Percentiles rank a stretch among this genome's conserved stretches.
Evolutionary conservation across 1,284 basidiomycete genomes (phyloP).

Genomic region (Melampsora larici-populina): DNA sequence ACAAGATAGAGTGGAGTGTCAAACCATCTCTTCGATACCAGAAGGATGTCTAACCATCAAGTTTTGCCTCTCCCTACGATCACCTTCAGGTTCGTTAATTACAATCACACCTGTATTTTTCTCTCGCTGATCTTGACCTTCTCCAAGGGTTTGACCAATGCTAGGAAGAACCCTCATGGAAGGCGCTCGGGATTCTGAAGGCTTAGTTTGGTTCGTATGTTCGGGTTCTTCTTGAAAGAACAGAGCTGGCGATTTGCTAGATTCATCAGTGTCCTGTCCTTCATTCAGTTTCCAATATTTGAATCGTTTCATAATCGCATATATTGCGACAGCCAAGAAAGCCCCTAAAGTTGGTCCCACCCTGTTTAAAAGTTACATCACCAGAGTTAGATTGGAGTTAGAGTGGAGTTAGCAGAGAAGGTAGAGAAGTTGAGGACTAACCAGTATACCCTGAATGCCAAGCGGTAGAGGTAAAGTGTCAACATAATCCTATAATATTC

Average conservation of each 20-base stretch:
- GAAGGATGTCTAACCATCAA: too few relatives aligned
- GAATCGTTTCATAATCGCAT: slow-evolving; percentile 26
- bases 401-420: too few relatives aligned
- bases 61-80: too few relatives aligned
- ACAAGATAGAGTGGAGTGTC: too few relatives aligned
- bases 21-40: too few relatives aligned
- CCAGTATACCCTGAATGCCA: neutral
- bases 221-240: slow-evolving; percentile 19
- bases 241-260: slow-evolving; percentile 37
- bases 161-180: neutral
- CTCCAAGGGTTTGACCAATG: slow-evolving; percentile 3
- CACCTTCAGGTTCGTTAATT: too few relatives aligned
- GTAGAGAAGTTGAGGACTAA: neutral
- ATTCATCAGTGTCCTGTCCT: slow-evolving; percentile 40
- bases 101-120: neutral
- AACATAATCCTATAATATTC: too few relatives aligned
- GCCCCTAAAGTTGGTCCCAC: slow-evolving; percentile 37
- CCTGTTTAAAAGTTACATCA: too few relatives aligned
- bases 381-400: too few relatives aligned
- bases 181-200: neutral
- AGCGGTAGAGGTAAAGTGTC: too few relatives aligned
- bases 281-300: slow-evolving; percentile 42
- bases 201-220: neutral
- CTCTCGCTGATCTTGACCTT: neutral
- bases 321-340: slow-evolving; percentile 35